These are phyloP conservation scores for Sambucus nigra DNA, from an alignment of 129 eudicot species.

Conservation along the genomic window DNA sequence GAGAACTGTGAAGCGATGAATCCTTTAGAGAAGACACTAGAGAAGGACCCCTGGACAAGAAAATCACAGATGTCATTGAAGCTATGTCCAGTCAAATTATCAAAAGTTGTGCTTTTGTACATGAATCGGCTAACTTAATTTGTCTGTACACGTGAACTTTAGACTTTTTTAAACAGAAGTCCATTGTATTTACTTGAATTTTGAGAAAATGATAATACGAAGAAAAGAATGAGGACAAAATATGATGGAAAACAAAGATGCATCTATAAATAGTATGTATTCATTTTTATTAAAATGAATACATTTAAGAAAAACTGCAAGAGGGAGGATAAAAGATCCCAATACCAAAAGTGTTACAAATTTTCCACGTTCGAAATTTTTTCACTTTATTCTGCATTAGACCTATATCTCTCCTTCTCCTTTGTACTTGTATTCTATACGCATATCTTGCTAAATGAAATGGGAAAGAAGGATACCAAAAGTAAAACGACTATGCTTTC, in stretches of 20 bases:
- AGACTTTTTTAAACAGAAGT: background rate
- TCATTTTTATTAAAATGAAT: no score
- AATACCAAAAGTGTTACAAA: background rate
- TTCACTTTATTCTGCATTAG: background rate
- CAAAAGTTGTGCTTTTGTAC: background rate
- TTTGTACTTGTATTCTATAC: background rate
- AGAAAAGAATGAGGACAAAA: no score
- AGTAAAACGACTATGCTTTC: no score
- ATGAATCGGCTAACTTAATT: background rate
- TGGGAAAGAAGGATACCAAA: background rate
- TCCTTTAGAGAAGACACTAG: slow-evolving; percentile 84
- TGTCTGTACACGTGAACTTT: background rate
- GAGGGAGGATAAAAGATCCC: no score
- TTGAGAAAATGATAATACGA: background rate
- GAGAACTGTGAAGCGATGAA: slow-evolving; percentile 61
- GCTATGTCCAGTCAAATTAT: background rate
- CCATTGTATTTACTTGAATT: background rate
- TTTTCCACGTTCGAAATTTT: background rate
- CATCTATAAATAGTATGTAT: no score
- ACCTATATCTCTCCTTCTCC: background rate
- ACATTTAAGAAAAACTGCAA: no score
- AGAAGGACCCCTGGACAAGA: slow-evolving; percentile 79
- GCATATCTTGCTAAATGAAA: background rate
- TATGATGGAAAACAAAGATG: no score
- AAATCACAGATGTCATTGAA: slow-evolving; percentile 16